A percentile compares a stretch with the other conserved stretches of the same genome.
Evolutionary conservation across 169 alveolate genomes (phyloP).

Genomic region (Eimeria necatrix): DNA sequence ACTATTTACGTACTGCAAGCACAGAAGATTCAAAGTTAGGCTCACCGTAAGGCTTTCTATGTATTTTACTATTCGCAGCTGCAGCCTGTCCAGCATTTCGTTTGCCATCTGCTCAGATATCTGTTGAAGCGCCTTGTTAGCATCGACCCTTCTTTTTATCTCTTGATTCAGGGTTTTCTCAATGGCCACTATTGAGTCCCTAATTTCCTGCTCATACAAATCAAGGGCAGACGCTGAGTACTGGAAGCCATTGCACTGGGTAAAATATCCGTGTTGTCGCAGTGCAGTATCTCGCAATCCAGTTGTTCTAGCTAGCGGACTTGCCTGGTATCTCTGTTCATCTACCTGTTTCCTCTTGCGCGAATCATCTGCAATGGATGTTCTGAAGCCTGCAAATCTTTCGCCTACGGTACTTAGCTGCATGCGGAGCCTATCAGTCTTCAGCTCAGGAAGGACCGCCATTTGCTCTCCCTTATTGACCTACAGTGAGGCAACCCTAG

Average conservation of each 20-base stretch:
- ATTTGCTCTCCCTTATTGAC: background rate
- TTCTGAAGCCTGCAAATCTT: constrained; percentile 79
- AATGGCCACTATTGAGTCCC: constrained; percentile 68
- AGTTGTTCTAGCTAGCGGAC: background rate
- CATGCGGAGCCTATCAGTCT: constrained; percentile 82
- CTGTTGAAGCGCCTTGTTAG: constrained; percentile 79
- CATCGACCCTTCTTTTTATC: constrained; percentile 81
- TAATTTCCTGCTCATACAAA: constrained; percentile 68
- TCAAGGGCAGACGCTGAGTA: background rate
- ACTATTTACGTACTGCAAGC: too few relatives aligned
- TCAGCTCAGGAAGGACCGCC: constrained; percentile 49
- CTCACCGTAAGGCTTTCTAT: constrained; percentile 80
- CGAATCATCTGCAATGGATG: constrained; percentile 80
- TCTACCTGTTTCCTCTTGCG: constrained; percentile 69
- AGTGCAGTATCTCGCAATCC: background rate
- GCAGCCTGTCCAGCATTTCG: constrained; percentile 83
- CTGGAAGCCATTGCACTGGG: background rate
- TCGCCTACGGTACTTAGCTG: constrained; percentile 82
- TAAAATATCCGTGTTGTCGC: background rate
- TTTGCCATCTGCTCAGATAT: constrained; percentile 82
- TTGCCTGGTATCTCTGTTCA: constrained; percentile 80
- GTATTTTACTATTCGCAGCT: constrained; percentile 74
- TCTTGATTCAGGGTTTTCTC: constrained; percentile 82
- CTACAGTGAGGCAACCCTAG: too few relatives aligned
- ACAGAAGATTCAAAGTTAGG: too few relatives aligned